Evolutionary conservation across 192 early-diverging fungal genomes (phyloP), one percentile per base, ranked within the genome.

Genomic region (Mortierella alpina): DNA sequence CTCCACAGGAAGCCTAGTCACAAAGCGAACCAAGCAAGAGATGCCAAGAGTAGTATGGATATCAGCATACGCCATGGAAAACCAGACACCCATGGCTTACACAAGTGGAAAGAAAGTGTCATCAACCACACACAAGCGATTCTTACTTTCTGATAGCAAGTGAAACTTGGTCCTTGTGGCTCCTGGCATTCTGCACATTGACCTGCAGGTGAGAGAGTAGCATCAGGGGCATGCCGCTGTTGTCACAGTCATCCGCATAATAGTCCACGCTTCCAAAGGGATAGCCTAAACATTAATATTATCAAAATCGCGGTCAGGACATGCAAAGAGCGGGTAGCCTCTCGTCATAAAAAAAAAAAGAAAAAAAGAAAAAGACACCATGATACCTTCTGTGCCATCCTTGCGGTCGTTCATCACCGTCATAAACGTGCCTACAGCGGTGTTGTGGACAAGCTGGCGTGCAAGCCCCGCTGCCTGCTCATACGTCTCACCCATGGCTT

Each of bases 211-310:
- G 57, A 2, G 83, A 85, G 62, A 88, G 73, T 11, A 86, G 68
- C 54, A 88, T 59, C 44, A 88, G 65, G 10, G 82, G 75, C 66
- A 76, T 77, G 42, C 87, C 87, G 15, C 60, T 73, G 14, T 70
- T 20, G 23, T 78, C 63, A 58, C 87, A 88, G 23, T 84, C 78
- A 68, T 85, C 87, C 8, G 66, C 63, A 48, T 82, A 88, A 47
- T 88, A 88, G 20, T 88, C 87, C 82, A 88, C 70, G 41, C 84
- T 73, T 49, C 83, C 85, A 57, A 88, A 86, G 15, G 87, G 87
- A 73, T 75, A 82, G 7, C 83, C 85, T 86, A 60, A 58, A 31
- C 52, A 47, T n/a, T 50, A 12, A n/a, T 2, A 18, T 15, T 45
- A 47, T 13, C 23, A 9, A n/a, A 59, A 52, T 20, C 9, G 51